phyloP scores from a whole-genome alignment of 202 grass and related monocot species.

The Cymbopogon flexuosus region DNA sequence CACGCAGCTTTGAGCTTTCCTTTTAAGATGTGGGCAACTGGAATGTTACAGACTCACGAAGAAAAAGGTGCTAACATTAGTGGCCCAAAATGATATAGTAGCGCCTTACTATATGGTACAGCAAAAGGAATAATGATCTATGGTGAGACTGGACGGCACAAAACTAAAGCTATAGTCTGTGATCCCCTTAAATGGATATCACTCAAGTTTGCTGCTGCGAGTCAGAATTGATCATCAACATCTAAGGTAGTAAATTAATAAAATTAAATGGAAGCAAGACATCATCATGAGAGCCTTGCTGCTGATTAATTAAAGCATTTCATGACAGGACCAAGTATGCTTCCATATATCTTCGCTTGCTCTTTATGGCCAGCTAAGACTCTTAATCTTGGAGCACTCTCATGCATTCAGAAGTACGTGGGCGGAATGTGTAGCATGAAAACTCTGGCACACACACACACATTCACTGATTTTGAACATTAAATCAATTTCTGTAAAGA shows the following conservation, averaged over 20 bases:
- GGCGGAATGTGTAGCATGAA: conserved; percentile 3
- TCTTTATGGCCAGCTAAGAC: neutral
- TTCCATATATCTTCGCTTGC: neutral
- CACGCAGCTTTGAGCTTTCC: conserved; percentile 26
- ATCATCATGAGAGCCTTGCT: conserved; percentile 26
- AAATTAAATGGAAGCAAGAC: neutral
- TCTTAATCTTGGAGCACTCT: conserved; percentile 1
- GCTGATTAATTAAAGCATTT: conserved; percentile 22
- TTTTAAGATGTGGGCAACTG: conserved; percentile 14
- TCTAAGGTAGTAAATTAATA: conserved; percentile 14
- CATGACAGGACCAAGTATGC: conserved; percentile 12
- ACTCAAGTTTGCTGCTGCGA: conserved; percentile 24
- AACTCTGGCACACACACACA: neutral
- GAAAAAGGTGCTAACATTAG: neutral
- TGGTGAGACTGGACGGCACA: neutral
- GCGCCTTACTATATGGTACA: neutral
- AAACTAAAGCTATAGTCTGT: neutral
- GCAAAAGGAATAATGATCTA: conserved; percentile 24
- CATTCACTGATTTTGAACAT: neutral
- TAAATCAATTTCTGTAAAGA: no score
- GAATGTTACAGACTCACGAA: conserved; percentile 4
- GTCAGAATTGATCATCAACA: conserved; percentile 10
- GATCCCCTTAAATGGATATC: conserved; percentile 27
- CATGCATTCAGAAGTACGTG: neutral
- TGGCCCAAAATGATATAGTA: neutral